A percentile compares a stretch with the other conserved stretches of the same genome.
phyloP scores from a whole-genome alignment of 2,329 filamentous ascomycete species.

The Verticillium klebahnii region DNA sequence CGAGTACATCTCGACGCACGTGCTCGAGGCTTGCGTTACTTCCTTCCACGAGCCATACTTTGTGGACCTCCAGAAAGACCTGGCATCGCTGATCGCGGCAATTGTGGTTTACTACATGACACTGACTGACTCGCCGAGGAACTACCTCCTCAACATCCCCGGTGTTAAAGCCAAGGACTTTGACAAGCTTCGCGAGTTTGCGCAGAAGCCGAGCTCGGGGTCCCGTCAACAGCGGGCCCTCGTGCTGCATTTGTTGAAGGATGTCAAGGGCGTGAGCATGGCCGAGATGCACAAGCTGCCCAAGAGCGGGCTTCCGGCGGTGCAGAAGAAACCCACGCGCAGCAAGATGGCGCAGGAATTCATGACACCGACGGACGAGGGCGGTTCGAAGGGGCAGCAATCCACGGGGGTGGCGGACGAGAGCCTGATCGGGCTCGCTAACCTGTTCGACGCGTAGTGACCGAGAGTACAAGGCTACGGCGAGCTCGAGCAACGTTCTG shows the following conservation, averaged over 20 bases:
- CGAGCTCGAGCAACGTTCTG: too few relatives aligned
- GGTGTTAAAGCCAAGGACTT: constrained; percentile 68
- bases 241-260: constrained; percentile 78
- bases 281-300: constrained; percentile 86
- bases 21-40: constrained; percentile 83
- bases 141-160: constrained; percentile 75
- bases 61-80: constrained; percentile 89
- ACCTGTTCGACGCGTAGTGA: constrained; percentile 37
- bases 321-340: constrained; percentile 38
- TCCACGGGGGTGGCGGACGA: constrained; percentile 35
- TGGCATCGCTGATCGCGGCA: constrained; percentile 80
- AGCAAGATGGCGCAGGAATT: constrained; percentile 64
- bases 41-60: constrained; percentile 95
- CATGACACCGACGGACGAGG: constrained; percentile 41
- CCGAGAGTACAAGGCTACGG: neutral
- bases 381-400: constrained; percentile 58
- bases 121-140: constrained; percentile 63
- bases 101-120: constrained; percentile 75
- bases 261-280: constrained; percentile 85
- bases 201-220: constrained; percentile 53
- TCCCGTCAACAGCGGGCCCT: constrained; percentile 76
- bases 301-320: constrained; percentile 38
- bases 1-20: constrained; percentile 84
- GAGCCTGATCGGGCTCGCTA: constrained; percentile 49
- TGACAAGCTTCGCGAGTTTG: constrained; percentile 55